These are phyloP conservation scores for Leccinum fuscescens DNA, from an alignment of 1,284 basidiomycete species.

Conservation along the genomic window DNA sequence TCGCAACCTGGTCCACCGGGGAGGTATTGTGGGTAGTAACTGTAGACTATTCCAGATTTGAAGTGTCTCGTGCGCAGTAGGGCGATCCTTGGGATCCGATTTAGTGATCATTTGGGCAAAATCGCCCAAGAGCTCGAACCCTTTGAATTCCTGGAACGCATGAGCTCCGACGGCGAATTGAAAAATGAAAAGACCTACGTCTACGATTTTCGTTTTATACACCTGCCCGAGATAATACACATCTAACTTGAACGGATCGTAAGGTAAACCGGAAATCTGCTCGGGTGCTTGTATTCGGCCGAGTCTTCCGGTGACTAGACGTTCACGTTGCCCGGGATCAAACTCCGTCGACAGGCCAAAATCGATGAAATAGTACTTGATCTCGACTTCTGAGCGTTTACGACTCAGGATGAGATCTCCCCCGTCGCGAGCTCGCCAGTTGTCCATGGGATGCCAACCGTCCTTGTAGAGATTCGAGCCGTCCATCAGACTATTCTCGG, in stretches of 20 bases:
- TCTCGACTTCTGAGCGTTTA: slow-evolving; percentile 17
- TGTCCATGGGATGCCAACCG: slow-evolving; percentile 27
- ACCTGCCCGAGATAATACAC: slow-evolving; percentile 17
- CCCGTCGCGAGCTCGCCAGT: slow-evolving; percentile 7
- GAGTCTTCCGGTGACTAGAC: slow-evolving; percentile 1
- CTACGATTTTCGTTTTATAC: slow-evolving; percentile 14
- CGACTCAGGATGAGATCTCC: background rate
- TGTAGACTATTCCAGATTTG: slow-evolving; percentile 19
- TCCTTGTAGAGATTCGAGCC: slow-evolving; percentile 20
- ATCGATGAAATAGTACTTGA: slow-evolving; percentile 30
- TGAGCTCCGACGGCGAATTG: background rate
- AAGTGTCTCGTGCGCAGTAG: background rate
- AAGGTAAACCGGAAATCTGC: slow-evolving; percentile 8
- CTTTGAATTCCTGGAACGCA: slow-evolving; percentile 1
- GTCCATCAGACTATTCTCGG: slow-evolving; percentile 34
- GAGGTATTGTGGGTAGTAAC: background rate
- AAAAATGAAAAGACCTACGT: slow-evolving; percentile 4
- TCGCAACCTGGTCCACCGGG: slow-evolving; percentile 12
- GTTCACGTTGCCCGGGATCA: background rate
- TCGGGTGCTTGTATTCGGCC: slow-evolving; percentile 12
- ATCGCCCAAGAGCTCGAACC: background rate
- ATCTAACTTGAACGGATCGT: slow-evolving; percentile 23
- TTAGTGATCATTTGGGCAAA: slow-evolving; percentile 12
- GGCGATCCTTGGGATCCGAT: slow-evolving; percentile 12
- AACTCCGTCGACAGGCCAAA: slow-evolving; percentile 21